Base-by-base conservation (phyloP, 2,329 filamentous ascomycete species). In the Diaporthe sp. region DNA sequence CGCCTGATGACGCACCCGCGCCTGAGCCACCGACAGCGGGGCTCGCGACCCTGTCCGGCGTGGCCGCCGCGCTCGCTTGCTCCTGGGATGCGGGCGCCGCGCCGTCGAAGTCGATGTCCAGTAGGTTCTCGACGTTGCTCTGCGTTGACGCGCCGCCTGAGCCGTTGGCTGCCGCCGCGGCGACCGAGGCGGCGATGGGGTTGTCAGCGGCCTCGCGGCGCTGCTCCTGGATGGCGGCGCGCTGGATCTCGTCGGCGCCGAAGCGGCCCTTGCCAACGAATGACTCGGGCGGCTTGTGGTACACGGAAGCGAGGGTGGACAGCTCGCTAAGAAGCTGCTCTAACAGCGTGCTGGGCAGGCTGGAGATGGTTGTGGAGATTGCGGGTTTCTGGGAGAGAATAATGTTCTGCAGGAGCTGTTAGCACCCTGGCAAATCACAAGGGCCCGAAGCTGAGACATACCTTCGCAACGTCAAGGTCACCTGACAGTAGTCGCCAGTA, bases 261-360 rank as follows among this genome's bases (percentile, higher is more conserved):
- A 95, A 98, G 58, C 96, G 92, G 55, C 97, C 97, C 85, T 97
- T 95, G 78, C 97, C 97, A 74, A 99, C 93, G 84, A 99, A 99
- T n/a, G 96, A 95, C 89, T 97, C 95, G 58, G 97, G 96, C 12
- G 96, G 96, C 86, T 98, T 98, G 90, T 99, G 97, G 85, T 99
- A 99, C 30, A 99, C 97, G 1, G 96, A 98, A 10, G 97, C 95
- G 40, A 99, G 90, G 13, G 97, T 98, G 17, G 96, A 98, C 42
- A 99, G 91, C 83, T 99, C 96, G 13, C 90, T 89, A 12, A 99
- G 91, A n/a, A 99, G 91, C 83, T 95, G 93, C 76, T 99, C 96
- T 57, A 99, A 90, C 9, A 99, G 89, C 45, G 92, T 88, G 7
- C 94, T 90, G 2, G 97, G 95, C 40, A 98, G 89, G 74, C 94